Evolutionary conservation across 2,329 filamentous ascomycete species (phyloP).

Genomic region (Cadophora sp.): DNA sequence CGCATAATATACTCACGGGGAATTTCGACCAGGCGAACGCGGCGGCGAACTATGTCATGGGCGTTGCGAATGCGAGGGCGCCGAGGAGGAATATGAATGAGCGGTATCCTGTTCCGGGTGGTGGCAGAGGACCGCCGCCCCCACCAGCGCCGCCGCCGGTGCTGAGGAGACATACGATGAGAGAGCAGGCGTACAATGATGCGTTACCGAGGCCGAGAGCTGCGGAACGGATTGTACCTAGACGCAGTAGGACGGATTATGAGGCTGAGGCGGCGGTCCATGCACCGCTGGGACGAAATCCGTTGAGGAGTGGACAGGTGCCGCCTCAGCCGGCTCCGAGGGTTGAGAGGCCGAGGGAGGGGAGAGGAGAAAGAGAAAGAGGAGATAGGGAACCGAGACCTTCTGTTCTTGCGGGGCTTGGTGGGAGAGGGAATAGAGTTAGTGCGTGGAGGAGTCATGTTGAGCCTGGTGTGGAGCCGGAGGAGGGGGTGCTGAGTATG

Average conservation of each 20-base stretch:
- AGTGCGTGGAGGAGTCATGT: slow-evolving; percentile 43
- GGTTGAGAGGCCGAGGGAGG: slow-evolving; percentile 35
- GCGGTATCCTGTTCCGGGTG: slow-evolving; percentile 30
- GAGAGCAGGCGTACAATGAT: slow-evolving; percentile 37
- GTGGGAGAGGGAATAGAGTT: slow-evolving; percentile 38
- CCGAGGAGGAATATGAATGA: slow-evolving; percentile 32
- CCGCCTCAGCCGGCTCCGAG: neutral
- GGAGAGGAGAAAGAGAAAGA: slow-evolving; percentile 33
- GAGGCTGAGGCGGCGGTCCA: slow-evolving; percentile 38
- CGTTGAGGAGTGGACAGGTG: neutral
- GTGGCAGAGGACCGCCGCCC: slow-evolving; percentile 5
- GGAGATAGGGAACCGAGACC: slow-evolving; percentile 20
- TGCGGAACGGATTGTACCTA: slow-evolving; percentile 37
- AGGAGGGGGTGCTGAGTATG: slow-evolving; percentile 37
- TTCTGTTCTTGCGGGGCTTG: slow-evolving; percentile 41
- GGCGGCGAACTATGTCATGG: slow-evolving; percentile 44
- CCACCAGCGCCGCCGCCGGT: slow-evolving; percentile 34
- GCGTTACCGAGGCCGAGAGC: slow-evolving; percentile 27
- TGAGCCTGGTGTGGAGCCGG: slow-evolving; percentile 38
- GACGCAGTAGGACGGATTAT: slow-evolving; percentile 39
- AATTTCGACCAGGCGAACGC: slow-evolving; percentile 43
- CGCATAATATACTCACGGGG: slow-evolving; percentile 44
- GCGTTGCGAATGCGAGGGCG: slow-evolving; percentile 36
- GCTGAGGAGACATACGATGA: slow-evolving; percentile 38
- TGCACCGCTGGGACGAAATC: slow-evolving; percentile 30